Evolutionary conservation across 208 protist genomes (phyloP).

Genomic region (Entamoeba histolytica): DNA sequence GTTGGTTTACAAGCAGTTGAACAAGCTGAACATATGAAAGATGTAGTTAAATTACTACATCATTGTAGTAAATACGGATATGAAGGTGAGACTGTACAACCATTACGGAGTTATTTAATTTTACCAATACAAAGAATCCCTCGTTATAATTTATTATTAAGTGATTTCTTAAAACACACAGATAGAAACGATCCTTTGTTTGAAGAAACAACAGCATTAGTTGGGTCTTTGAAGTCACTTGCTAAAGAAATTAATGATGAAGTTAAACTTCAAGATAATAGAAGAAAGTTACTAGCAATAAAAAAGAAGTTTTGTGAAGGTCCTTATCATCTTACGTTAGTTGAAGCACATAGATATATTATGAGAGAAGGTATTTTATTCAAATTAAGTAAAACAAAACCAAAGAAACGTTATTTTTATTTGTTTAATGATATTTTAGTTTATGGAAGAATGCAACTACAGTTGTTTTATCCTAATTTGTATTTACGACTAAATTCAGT

Average conservation of each 20-base stretch:
- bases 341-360: neutral
- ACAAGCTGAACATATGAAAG: neutral
- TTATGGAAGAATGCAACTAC: neutral
- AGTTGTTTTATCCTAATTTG: neutral
- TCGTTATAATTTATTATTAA: neutral
- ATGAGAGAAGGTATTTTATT: neutral
- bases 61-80: neutral
- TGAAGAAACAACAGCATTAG: neutral
- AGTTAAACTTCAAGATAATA: neutral
- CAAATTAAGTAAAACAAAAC: neutral
- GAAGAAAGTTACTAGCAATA: neutral
- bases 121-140: neutral
- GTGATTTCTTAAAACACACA: neutral
- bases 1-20: neutral
- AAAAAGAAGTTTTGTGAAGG: neutral
- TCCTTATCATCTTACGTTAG: neutral
- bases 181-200: neutral
- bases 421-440: neutral
- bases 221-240: neutral
- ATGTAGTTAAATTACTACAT: neutral
- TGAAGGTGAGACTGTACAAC: neutral
- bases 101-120: neutral
- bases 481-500: neutral
- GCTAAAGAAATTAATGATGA: neutral
- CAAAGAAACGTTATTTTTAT: neutral